phyloP scores from a whole-genome alignment of 2,329 filamentous ascomycete genomes.

The Trichothecium sympodiale region DNA sequence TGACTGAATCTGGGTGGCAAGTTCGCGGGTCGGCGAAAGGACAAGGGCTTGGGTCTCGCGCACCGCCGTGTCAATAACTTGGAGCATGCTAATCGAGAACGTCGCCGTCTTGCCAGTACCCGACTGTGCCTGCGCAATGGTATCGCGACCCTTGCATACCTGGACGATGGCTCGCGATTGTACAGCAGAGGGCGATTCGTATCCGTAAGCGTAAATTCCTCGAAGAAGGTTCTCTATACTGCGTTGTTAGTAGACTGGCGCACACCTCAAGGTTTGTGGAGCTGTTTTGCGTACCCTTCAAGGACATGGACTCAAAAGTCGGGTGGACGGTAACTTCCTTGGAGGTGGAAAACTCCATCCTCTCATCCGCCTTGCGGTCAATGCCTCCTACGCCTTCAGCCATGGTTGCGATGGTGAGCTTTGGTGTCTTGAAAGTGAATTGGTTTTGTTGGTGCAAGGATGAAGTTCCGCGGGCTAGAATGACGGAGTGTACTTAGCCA shows the following conservation, averaged over 20 bases:
- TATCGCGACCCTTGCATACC: constrained; percentile 97
- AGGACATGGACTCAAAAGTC: constrained; percentile 89
- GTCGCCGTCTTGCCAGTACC: constrained; percentile 95
- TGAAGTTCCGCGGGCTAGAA: background rate
- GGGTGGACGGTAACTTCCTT: constrained; percentile 95
- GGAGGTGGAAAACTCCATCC: constrained; percentile 96
- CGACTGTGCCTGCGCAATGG: constrained; percentile 95
- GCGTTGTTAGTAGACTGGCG: background rate
- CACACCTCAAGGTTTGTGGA: background rate
- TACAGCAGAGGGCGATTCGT: constrained; percentile 94
- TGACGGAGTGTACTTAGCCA: background rate
- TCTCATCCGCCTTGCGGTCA: constrained; percentile 87
- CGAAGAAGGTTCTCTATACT: constrained; percentile 75
- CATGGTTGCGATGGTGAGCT: constrained; percentile 45
- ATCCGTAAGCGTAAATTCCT: constrained; percentile 96
- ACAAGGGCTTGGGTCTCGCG: constrained; percentile 92
- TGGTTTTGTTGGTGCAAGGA: constrained; percentile 1
- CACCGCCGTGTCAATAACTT: constrained; percentile 88
- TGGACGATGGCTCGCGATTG: constrained; percentile 98
- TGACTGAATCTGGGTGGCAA: constrained; percentile 96
- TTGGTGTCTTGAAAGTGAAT: background rate
- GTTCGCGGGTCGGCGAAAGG: constrained; percentile 88
- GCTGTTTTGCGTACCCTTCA: constrained; percentile 54
- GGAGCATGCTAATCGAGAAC: constrained; percentile 91
- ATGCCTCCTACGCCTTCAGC: constrained; percentile 67